Percentiles rank a stretch among this genome's conserved stretches.
Conservation (phyloP, 495 filamentous ascomycete species). For the Tuber microsphaerosporum region DNA sequence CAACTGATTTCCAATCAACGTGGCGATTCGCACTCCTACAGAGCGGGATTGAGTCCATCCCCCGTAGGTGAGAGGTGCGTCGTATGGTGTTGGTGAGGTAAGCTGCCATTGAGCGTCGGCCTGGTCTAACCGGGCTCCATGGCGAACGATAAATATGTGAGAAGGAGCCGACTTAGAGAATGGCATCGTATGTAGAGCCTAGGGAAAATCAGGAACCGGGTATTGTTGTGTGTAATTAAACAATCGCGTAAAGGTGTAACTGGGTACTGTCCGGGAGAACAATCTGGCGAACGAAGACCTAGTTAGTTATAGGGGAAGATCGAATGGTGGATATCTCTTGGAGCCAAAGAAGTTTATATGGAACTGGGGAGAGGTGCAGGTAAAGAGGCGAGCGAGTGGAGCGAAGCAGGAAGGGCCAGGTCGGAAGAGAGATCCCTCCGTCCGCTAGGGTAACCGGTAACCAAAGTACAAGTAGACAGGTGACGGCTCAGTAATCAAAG, state of each 20-base stretch:
- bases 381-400: not conserved
- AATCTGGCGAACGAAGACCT: not conserved
- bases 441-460: not conserved
- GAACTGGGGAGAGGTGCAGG: not conserved
- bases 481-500: not conserved
- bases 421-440: not conserved
- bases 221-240: not conserved
- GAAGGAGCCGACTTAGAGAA: slow-evolving; percentile 27
- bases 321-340: not conserved
- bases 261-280: not conserved
- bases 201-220: not conserved
- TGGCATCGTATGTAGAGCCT: slow-evolving; percentile 9
- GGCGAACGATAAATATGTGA: slow-evolving; percentile 44
- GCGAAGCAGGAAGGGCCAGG: not conserved
- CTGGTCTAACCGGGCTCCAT: slow-evolving; percentile 86
- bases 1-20: slow-evolving; percentile 53
- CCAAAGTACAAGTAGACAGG: not conserved
- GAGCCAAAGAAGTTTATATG: not conserved
- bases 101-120: slow-evolving; percentile 93
- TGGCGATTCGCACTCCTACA: slow-evolving; percentile 71
- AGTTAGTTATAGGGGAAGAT: not conserved
- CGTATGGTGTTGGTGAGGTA: slow-evolving; percentile 88
- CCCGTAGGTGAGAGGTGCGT: slow-evolving; percentile 88
- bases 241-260: not conserved
- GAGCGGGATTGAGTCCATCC: slow-evolving; percentile 81